These are phyloP conservation scores for Kwoniella heveanensis DNA, from an alignment of 768 basidiomycete genomes.

Conservation along the genomic window DNA sequence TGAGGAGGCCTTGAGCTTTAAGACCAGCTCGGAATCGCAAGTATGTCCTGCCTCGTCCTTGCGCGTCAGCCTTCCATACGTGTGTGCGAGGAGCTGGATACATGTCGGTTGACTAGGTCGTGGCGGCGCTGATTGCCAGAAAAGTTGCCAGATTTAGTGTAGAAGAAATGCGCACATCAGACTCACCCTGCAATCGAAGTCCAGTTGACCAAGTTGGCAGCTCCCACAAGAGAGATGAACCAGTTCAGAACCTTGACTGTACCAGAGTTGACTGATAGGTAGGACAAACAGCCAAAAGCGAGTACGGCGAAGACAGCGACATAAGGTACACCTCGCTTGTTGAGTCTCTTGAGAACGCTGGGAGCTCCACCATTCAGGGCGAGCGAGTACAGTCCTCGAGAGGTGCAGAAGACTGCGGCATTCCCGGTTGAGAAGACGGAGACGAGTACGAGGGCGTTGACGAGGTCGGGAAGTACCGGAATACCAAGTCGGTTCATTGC, in stretches of 20 bases:
- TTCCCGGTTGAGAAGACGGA: conserved; percentile 22
- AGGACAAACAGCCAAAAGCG: conserved; percentile 25
- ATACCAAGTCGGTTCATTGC: conserved; percentile 30
- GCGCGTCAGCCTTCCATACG: no score
- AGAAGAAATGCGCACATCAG: no score
- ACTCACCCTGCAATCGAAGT: conserved; percentile 25
- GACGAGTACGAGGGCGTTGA: conserved; percentile 26
- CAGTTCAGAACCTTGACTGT: conserved; percentile 22
- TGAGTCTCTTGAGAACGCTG: conserved; percentile 19
- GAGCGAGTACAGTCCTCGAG: conserved; percentile 23
- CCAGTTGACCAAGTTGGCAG: conserved; percentile 40
- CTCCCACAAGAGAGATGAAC: conserved; percentile 33
- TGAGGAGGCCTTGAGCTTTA: conserved; percentile 30
- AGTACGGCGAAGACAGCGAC: conserved; percentile 26
- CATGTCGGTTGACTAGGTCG: no score
- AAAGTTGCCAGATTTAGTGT: no score
- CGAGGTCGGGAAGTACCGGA: conserved; percentile 22
- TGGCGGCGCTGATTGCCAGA: no score
- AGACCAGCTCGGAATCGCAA: conserved; percentile 41
- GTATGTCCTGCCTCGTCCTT: conserved; percentile 23
- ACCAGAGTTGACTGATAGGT: conserved; percentile 29
- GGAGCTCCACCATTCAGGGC: conserved; percentile 25
- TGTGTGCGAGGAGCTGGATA: no score
- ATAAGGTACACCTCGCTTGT: conserved; percentile 31
- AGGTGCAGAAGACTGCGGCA: conserved; percentile 13